Percentiles rank a stretch among this genome's conserved stretches.
Conservation (phyloP, 2,329 filamentous ascomycete genomes). For the Parastagonospora nodorum region DNA sequence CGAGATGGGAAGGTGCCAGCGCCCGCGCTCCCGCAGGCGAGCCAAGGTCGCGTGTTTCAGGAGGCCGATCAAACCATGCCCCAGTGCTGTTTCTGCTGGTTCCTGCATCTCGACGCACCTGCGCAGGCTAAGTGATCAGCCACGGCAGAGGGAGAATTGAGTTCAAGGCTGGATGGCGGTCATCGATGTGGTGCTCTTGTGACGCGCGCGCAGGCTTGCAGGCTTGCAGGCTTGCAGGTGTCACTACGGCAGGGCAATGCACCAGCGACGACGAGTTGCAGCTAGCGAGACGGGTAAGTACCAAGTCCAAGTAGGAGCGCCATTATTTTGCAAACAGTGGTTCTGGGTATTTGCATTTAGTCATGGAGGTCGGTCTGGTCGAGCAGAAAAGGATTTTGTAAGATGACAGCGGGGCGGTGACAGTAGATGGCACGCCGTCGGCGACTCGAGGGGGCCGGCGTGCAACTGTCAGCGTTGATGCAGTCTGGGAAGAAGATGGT, state of each 20-base stretch:
- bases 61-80: slow-evolving; percentile 43
- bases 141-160: slow-evolving; percentile 25
- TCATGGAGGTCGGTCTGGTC: no score
- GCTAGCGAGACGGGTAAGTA: no score
- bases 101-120: slow-evolving; percentile 42
- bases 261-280: not conserved
- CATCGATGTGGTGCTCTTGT: slow-evolving; percentile 18
- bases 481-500: not conserved
- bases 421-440: no score
- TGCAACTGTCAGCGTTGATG: not conserved
- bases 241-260: not conserved
- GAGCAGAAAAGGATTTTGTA: no score
- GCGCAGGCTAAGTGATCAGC: slow-evolving; percentile 27
- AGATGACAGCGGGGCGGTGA: no score
- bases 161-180: slow-evolving; percentile 20
- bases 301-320: no score
- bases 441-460: no score
- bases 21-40: slow-evolving; percentile 21
- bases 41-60: slow-evolving; percentile 40
- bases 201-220: slow-evolving; percentile 14
- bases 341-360: not conserved
- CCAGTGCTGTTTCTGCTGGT: slow-evolving; percentile 41
- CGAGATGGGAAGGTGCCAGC: slow-evolving; percentile 4
- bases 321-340: not conserved
- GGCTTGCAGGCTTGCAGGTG: slow-evolving; percentile 10